These are phyloP conservation scores for Akanthomyces dipterigenus DNA, from an alignment of 2,329 filamentous ascomycete genomes.

Conservation along the genomic window DNA sequence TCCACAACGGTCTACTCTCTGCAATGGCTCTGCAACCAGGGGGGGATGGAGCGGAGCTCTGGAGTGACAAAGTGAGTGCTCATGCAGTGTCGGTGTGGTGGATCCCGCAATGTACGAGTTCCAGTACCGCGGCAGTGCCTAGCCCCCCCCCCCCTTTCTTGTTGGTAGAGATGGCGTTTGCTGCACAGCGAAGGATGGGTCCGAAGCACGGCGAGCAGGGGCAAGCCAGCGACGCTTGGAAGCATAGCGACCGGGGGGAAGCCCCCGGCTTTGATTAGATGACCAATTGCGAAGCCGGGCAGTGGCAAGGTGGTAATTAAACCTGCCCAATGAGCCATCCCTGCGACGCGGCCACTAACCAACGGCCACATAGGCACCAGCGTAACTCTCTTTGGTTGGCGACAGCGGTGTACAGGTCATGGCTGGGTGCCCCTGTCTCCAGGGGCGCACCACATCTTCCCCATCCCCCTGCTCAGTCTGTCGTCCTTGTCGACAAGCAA, in stretches of 20 bases:
- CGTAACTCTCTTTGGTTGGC: slow-evolving; percentile 8
- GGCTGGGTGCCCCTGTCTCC: slow-evolving; percentile 4
- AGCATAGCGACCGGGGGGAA: slow-evolving; percentile 44
- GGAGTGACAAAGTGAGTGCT: too few relatives aligned
- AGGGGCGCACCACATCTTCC: slow-evolving; percentile 22
- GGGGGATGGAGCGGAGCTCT: background rate
- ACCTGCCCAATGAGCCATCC: slow-evolving; percentile 45
- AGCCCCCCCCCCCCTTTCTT: too few relatives aligned
- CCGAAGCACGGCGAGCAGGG: slow-evolving; percentile 16
- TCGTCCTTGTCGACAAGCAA: background rate
- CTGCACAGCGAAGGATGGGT: slow-evolving; percentile 7
- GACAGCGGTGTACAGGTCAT: slow-evolving; percentile 14
- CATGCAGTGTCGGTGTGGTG: slow-evolving; percentile 1
- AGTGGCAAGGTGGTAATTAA: slow-evolving; percentile 27
- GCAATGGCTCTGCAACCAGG: background rate
- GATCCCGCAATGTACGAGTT: slow-evolving; percentile 8
- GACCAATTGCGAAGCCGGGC: slow-evolving; percentile 39
- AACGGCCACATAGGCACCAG: slow-evolving; percentile 11
- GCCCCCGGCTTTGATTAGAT: slow-evolving; percentile 40
- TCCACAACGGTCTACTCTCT: background rate
- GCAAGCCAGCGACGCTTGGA: slow-evolving; percentile 41
- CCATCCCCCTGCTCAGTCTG: background rate
- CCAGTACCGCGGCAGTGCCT: too few relatives aligned
- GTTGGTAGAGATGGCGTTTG: slow-evolving; percentile 14
- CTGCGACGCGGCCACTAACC: slow-evolving; percentile 37